Evolutionary conservation across 208 protist genomes (phyloP), one percentile per base, ranked within the genome.

Genomic region (Crithidia acanthocephali): DNA sequence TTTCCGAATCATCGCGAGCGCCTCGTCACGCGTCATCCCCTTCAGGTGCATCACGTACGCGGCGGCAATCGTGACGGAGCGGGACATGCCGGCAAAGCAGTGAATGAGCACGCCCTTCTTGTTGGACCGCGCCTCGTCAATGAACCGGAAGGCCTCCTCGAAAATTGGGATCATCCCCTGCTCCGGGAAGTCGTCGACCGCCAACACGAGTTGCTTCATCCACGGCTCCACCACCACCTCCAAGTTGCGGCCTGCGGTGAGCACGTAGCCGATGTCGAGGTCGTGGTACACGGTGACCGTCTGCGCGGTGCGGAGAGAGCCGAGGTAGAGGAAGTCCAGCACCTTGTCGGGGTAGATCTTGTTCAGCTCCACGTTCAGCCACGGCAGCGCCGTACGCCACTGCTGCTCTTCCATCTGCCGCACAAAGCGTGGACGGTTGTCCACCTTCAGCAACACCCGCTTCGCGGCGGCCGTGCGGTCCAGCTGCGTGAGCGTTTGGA

Each of bases 331-430:
- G 79, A 86, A 92, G 55, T 88, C 84, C n/a, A 94, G 68, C 27
- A 97, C 88, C 59, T 87, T 83, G 68, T 97, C 93, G 15, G 93
- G 93, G 66, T 96, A 97, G 28, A 97, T 93, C 55, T 95, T 96
- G 70, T 95, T 83, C 3, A 93, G 65, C 47, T 89, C 59, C n/a
- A 97, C 60, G 9, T 79, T 78, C 25, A 93, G 66, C 87, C 89
- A 93, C 27, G 85, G 86, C 55, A 91, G 35, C 35, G 66, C 79
- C 11, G 1, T 47, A 0, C 59, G 47, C 88, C 86, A 94, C 20
- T 83, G 30, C 53, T 92, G 79, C 6, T 67, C 59, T 22, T 80
- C 52, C 53, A 94, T 83, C 67, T 94, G 88, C 47, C 70, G 18
- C 18, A 96, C 61, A 63, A 94, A 79, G 20, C 78, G 71, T 7